A percentile compares a stretch with the other conserved stretches of the same genome.
phyloP scores from a whole-genome alignment of 331 rosid genomes.

The Quercus phellos region DNA sequence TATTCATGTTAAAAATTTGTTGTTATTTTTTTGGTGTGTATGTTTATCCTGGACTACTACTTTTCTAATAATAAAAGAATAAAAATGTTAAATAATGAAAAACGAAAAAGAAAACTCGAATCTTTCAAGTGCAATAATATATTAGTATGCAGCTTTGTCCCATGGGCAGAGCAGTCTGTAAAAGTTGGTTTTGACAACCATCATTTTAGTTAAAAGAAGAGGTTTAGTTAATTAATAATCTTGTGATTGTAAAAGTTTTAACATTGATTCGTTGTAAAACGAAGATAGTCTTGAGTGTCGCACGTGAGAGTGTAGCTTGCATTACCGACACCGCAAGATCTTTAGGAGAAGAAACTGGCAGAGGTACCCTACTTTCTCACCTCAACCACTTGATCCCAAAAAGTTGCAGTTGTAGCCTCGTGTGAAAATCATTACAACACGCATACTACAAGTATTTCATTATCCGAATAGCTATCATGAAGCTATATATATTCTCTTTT shows the following conservation, averaged over 20 bases:
- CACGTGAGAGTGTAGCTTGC: conserved; percentile 43
- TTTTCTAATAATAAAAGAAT: not conserved
- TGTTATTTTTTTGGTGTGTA: too few relatives aligned
- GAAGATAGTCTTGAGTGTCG: conserved; percentile 14
- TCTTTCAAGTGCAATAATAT: not conserved
- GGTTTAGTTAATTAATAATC: not conserved
- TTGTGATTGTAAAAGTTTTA: not conserved
- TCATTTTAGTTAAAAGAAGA: not conserved
- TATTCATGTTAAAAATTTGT: too few relatives aligned
- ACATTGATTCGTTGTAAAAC: not conserved
- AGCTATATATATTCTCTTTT: too few relatives aligned
- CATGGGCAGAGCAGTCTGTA: not conserved
- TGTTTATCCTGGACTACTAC: not conserved
- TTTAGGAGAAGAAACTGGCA: conserved; percentile 15
- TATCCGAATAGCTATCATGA: too few relatives aligned
- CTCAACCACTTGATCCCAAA: conserved; percentile 19
- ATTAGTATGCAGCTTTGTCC: not conserved
- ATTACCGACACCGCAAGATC: conserved; percentile 36
- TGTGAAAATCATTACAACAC: conserved; percentile 39
- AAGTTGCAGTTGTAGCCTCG: conserved; percentile 12
- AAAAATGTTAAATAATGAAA: not conserved
- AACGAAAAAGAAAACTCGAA: not conserved
- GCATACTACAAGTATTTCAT: not conserved
- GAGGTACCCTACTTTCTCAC: conserved; percentile 2
- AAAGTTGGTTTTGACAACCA: conserved; percentile 2